phyloP scores from a whole-genome alignment of 2,329 filamentous ascomycete genomes.

The Penicillium sp. region DNA sequence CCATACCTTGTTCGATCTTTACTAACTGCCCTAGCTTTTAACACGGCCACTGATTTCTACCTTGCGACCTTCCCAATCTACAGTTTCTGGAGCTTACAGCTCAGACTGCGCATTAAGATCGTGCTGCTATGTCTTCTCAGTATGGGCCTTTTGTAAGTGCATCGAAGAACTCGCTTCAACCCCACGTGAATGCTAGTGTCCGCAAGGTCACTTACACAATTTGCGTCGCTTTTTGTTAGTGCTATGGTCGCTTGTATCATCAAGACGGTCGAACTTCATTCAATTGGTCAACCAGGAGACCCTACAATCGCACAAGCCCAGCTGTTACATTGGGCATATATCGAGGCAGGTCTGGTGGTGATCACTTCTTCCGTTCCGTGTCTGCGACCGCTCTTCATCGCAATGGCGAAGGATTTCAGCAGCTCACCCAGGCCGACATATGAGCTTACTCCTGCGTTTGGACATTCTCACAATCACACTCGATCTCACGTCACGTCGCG shows the following conservation, averaged over 20 bases:
- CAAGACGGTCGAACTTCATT: not conserved
- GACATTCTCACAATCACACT: not conserved
- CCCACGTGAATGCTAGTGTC: not conserved
- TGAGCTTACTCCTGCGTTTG: not conserved
- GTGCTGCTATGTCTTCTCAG: not conserved
- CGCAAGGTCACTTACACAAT: not conserved
- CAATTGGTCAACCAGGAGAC: not conserved
- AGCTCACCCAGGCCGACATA: not conserved
- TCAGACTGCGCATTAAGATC: not conserved
- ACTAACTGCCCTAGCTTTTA: not conserved
- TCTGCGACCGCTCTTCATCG: not conserved
- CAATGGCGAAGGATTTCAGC: not conserved
- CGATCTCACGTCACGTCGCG: not conserved
- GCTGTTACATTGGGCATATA: not conserved
- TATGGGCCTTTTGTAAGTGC: not conserved
- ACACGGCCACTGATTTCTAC: not conserved
- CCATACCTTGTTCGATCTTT: not conserved
- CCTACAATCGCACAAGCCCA: not conserved
- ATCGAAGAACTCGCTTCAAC: not conserved
- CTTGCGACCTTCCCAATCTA: not conserved
- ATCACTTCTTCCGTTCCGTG: not conserved
- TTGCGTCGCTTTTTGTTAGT: not conserved
- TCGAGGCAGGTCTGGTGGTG: not conserved
- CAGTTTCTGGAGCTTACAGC: not conserved
- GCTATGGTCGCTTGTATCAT: not conserved